Percentiles rank a stretch among this genome's conserved stretches.
phyloP scores from a whole-genome alignment of 2,329 filamentous ascomycete genomes.

The Alternaria ethzedia region DNA sequence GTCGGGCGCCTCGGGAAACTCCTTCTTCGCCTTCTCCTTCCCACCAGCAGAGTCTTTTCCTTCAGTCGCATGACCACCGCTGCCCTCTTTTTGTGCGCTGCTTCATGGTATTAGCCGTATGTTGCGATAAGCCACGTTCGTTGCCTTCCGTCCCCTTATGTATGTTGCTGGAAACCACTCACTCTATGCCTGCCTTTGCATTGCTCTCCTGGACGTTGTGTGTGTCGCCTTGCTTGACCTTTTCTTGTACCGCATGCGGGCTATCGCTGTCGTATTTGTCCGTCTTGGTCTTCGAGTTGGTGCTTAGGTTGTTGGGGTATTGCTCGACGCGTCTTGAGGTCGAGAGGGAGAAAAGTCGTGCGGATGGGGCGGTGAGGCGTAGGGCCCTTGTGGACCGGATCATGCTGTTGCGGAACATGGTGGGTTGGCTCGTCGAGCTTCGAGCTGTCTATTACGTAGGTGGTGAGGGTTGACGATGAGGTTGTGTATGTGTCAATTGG shows the following conservation, averaged over 20 bases:
- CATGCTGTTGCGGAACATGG: conserved; percentile 20
- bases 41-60: conserved; percentile 47
- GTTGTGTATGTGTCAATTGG: neutral
- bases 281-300: conserved; percentile 32
- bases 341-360: conserved; percentile 26
- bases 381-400: conserved; percentile 14
- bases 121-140: neutral
- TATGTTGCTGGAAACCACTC: conserved; percentile 16
- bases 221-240: conserved; percentile 41
- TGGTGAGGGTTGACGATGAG: neutral
- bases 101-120: conserved; percentile 11
- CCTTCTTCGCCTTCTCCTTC: conserved; percentile 53
- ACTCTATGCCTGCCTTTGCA: conserved; percentile 41
- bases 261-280: conserved; percentile 33
- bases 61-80: conserved; percentile 51
- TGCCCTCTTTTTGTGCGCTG: conserved; percentile 34
- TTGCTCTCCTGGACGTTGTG: conserved; percentile 45
- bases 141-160: neutral
- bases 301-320: conserved; percentile 26
- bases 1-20: conserved; percentile 56
- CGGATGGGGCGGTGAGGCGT: neutral
- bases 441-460: neutral
- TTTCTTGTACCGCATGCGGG: conserved; percentile 29
- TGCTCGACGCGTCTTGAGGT: conserved; percentile 11
- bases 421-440: neutral